Evolutionary conservation across 805 yeast genomes (phyloP).

Genomic region (Myxozyma monticola): DNA sequence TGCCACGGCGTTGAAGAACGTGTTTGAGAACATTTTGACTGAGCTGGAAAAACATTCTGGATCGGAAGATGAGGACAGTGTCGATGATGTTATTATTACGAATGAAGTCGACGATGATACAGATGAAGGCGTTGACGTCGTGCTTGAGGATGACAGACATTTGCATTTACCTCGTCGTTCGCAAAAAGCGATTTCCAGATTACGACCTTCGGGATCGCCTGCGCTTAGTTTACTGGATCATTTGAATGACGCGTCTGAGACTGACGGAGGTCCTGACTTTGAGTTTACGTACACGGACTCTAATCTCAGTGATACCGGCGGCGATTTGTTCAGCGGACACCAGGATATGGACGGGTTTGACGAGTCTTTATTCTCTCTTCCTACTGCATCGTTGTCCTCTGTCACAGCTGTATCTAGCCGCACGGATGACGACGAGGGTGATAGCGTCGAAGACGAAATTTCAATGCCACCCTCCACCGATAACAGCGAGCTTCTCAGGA

Average conservation of each 20-base stretch:
- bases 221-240: neutral
- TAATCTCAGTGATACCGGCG: too few species aligned
- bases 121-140: too few species aligned
- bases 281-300: neutral
- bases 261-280: neutral
- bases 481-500: constrained; percentile 5
- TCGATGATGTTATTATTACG: constrained; percentile 13
- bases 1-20: neutral
- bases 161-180: neutral
- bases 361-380: too few species aligned
- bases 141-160: neutral
- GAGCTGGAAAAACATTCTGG: neutral
- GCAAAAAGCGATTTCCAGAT: constrained; percentile 10
- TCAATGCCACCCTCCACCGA: neutral
- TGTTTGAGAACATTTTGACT: neutral
- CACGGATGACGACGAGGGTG: neutral
- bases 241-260: neutral
- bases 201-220: constrained; percentile 22
- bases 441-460: neutral
- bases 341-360: too few species aligned
- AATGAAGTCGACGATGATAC: constrained; percentile 13
- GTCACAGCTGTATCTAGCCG: too few species aligned
- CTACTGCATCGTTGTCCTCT: too few species aligned
- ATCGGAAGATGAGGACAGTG: neutral
- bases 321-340: too few species aligned